A percentile compares a stretch with the other conserved stretches of the same genome.
phyloP scores from a whole-genome alignment of 1,139 yeast species.

The Yamadazyma triangularis region DNA sequence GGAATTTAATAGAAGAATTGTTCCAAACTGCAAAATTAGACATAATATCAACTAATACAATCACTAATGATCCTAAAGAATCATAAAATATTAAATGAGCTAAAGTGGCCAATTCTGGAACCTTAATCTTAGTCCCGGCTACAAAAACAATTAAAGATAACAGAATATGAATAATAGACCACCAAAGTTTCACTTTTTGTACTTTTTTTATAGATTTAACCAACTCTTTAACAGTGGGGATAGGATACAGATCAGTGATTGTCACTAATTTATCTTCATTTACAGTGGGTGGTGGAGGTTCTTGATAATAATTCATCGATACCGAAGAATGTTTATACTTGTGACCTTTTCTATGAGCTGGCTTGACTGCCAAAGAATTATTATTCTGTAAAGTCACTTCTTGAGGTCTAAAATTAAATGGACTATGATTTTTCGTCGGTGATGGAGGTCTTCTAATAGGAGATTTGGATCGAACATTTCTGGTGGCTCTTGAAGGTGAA shows the following conservation, averaged over 20 bases:
- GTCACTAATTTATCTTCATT: slow-evolving; percentile 52
- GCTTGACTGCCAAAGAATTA: slow-evolving; percentile 35
- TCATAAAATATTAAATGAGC: slow-evolving; percentile 89
- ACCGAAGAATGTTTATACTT: slow-evolving; percentile 96
- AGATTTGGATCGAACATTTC: slow-evolving; percentile 28
- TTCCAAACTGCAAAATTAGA: slow-evolving; percentile 92
- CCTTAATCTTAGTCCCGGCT: slow-evolving; percentile 53
- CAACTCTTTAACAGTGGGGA: slow-evolving; percentile 69
- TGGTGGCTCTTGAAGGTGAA: slow-evolving; percentile 26
- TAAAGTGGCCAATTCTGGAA: slow-evolving; percentile 67
- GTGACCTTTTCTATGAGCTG: slow-evolving; percentile 89
- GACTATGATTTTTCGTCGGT: slow-evolving; percentile 30
- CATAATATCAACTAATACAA: slow-evolving; percentile 72
- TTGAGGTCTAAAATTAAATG: slow-evolving; percentile 45
- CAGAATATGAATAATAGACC: slow-evolving; percentile 65
- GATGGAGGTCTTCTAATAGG: slow-evolving; percentile 25
- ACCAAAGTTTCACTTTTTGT: slow-evolving; percentile 55
- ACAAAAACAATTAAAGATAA: slow-evolving; percentile 54
- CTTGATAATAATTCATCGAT: slow-evolving; percentile 92
- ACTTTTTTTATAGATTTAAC: slow-evolving; percentile 45
- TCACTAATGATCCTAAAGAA: slow-evolving; percentile 69
- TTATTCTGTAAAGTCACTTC: slow-evolving; percentile 27
- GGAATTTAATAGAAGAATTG: slow-evolving; percentile 74
- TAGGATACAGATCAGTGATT: slow-evolving; percentile 74
- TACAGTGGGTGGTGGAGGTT: slow-evolving; percentile 52